A percentile compares a stretch with the other conserved stretches of the same genome.
These are phyloP conservation scores for Tuber magnatum DNA, from an alignment of 495 filamentous ascomycete species.

Conservation along the genomic window DNA sequence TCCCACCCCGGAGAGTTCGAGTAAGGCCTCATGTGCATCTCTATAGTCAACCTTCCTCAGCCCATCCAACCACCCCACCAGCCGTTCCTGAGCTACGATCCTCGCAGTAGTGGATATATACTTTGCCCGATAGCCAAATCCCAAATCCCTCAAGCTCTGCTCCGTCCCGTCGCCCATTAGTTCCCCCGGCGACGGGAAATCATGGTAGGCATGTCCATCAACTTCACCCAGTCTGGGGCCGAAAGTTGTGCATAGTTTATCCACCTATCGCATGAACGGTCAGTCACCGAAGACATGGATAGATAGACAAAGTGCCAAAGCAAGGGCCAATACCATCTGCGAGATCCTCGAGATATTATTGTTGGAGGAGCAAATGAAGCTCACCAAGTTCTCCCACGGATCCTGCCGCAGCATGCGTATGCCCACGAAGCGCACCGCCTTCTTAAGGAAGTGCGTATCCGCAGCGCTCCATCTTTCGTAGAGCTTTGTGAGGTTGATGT, in stretches of 20 bases:
- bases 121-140: constrained; percentile 90
- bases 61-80: constrained; percentile 65
- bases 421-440: constrained; percentile 77
- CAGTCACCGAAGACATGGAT: neutral
- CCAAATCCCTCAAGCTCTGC: constrained; percentile 65
- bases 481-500: constrained; percentile 60
- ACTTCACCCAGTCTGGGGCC: constrained; percentile 67
- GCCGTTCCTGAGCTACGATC: constrained; percentile 59
- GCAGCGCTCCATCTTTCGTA: constrained; percentile 81
- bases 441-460: constrained; percentile 84
- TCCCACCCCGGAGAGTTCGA: constrained; percentile 76
- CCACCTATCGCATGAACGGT: constrained; percentile 47
- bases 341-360: constrained; percentile 95
- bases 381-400: constrained; percentile 88
- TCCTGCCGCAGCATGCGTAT: constrained; percentile 94
- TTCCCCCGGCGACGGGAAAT: constrained; percentile 71
- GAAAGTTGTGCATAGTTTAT: constrained; percentile 82
- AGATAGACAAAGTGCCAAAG: neutral
- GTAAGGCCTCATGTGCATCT: constrained; percentile 70
- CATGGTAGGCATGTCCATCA: constrained; percentile 65
- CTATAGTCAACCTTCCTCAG: constrained; percentile 64
- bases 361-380: constrained; percentile 97
- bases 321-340: constrained; percentile 60
- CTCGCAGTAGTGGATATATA: constrained; percentile 80
- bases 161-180: constrained; percentile 66